phyloP scores from a whole-genome alignment of 1,284 basidiomycete species.

The Mycosarcoma maydis region DNA sequence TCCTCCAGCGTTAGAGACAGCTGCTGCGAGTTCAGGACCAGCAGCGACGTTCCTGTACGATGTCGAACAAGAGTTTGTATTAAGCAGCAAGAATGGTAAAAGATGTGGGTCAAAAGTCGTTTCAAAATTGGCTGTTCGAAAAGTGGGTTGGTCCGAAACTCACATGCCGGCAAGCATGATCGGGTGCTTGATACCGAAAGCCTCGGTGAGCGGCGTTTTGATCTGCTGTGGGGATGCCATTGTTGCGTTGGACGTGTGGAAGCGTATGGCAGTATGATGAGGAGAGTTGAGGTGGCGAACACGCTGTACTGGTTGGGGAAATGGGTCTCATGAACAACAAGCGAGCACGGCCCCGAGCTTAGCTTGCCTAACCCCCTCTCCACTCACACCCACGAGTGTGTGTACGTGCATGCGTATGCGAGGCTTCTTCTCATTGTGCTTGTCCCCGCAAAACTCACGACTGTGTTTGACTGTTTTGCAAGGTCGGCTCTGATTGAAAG shows the following conservation, averaged over 20 bases:
- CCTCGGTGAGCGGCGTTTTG: slow-evolving; percentile 54
- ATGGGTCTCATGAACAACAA: too few relatives aligned
- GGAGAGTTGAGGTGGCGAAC: background rate
- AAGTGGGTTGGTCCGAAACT: slow-evolving; percentile 7
- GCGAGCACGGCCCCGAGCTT: too few relatives aligned
- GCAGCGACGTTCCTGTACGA: slow-evolving; percentile 56
- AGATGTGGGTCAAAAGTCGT: background rate
- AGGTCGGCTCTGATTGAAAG: too few relatives aligned
- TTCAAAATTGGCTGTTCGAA: background rate
- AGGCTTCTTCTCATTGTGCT: too few relatives aligned
- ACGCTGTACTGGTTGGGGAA: background rate
- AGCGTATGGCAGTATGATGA: background rate
- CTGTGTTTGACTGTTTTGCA: too few relatives aligned
- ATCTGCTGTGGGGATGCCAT: slow-evolving; percentile 55
- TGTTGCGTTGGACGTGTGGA: background rate
- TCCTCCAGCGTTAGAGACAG: slow-evolving; percentile 60
- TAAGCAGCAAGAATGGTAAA: background rate
- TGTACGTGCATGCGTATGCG: too few relatives aligned
- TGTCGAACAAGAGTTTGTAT: background rate
- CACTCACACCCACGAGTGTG: too few relatives aligned
- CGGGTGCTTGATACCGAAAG: slow-evolving; percentile 82
- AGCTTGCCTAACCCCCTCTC: too few relatives aligned
- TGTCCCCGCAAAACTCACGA: too few relatives aligned
- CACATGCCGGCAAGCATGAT: slow-evolving; percentile 79
- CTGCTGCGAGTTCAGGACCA: slow-evolving; percentile 59